Base-by-base conservation (phyloP, 1,139 yeast species). In the Wickerhamomyces sp. region DNA sequence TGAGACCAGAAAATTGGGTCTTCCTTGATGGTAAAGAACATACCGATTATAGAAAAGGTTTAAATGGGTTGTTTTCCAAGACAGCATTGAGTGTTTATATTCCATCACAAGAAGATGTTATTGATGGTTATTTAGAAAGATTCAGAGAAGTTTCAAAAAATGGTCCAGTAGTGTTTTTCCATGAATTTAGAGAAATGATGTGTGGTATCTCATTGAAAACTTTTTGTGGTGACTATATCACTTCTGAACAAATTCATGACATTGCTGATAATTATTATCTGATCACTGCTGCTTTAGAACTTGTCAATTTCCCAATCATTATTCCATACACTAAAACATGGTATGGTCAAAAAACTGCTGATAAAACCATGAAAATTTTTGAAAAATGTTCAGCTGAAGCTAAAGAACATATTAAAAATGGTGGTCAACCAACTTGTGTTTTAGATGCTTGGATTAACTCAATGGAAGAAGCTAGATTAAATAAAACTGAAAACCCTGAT, bases 1-100 rank as follows among this genome's bases (percentile, higher is more conserved):
- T 93, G 61, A 80, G 98, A 67, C 97, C 98, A 39, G 75, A 93
- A 43, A 93, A 91, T 72, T 93, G 99, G 99, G 99, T 93, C 41
- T 93, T 93, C 66, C 71, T 90, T 61, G 99, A 93, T 63, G 99
- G 99, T 57, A 89, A 90, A 71, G 94, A 81, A 32, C 99, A 93
- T 62, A 80, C 83, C 50, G 99, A 93, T 67, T 93, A 91, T 71
- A 82, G 99, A 68, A 82, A 84, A 63, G 83, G 95, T 18, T 73
- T 93, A 61, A 93, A 93, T 64, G 95, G 96, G 10, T 75, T 93
- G 50, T 93, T 93, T 68, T 84, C 95, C 14, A 79, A 81, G 55
- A 75, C 78, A 57, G 98, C 99, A 3, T 75, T 93, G 61, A 84
- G 86, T 52, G 75, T 77, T 54, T 93, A 93, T 67, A 71, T 93